Percentiles rank a stretch among this genome's conserved stretches.
These are phyloP conservation scores for Rhododendron ovatum DNA, from an alignment of 148 eudicot genomes.

Conservation along the genomic window DNA sequence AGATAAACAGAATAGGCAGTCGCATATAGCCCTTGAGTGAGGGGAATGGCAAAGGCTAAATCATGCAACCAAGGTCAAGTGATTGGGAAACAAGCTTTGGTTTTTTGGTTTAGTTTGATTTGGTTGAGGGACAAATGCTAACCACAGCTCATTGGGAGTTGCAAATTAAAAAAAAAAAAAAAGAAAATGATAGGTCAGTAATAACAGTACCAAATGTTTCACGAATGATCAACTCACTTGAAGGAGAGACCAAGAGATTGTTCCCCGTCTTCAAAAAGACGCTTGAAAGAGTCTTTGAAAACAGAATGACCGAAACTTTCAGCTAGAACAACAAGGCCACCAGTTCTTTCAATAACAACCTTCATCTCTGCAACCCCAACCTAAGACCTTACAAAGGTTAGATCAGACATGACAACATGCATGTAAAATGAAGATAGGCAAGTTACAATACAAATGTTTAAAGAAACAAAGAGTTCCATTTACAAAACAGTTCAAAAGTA, in stretches of 20 bases:
- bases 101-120: not conserved
- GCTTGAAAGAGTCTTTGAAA: slow-evolving; percentile 89
- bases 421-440: not conserved
- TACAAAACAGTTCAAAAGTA: not conserved
- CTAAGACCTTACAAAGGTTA: slow-evolving; percentile 28
- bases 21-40: not conserved
- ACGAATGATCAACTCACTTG: slow-evolving; percentile 56
- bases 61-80: not conserved
- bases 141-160: not conserved
- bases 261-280: slow-evolving; percentile 76
- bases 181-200: not conserved
- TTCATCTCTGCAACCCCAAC: slow-evolving; percentile 99
- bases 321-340: slow-evolving; percentile 90
- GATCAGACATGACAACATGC: not conserved
- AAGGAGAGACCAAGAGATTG: slow-evolving; percentile 83
- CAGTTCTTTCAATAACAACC: slow-evolving; percentile 88
- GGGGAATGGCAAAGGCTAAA: not conserved
- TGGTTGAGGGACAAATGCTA: not conserved
- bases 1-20: not conserved
- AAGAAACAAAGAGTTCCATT: not conserved
- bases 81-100: slow-evolving; percentile 4
- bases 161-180: slow-evolving; percentile 1
- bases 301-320: slow-evolving; percentile 99
- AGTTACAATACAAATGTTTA: not conserved
- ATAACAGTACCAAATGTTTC: not conserved